Conservation (phyloP, 2,329 filamentous ascomycete species). For the Rhinocladiella mackenziei region DNA sequence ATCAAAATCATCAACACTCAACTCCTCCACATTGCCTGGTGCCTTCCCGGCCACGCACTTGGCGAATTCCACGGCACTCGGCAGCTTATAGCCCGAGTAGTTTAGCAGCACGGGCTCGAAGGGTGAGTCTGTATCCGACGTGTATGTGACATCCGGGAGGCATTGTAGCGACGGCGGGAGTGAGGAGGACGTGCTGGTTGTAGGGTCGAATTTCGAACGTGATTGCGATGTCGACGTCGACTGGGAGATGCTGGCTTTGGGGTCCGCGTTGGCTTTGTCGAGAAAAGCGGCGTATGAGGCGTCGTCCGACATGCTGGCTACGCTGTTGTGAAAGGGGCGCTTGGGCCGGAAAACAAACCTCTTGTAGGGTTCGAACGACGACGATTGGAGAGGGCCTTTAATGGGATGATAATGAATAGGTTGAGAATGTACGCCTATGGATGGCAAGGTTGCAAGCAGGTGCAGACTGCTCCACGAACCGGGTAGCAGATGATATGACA, state of each 20-base stretch:
- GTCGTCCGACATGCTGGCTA: slow-evolving; percentile 61
- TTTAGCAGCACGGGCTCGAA: slow-evolving; percentile 72
- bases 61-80: slow-evolving; percentile 61
- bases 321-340: neutral
- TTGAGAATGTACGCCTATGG: no score
- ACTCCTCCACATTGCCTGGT: slow-evolving; percentile 57
- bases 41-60: slow-evolving; percentile 56
- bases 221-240: slow-evolving; percentile 23
- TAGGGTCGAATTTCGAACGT: slow-evolving; percentile 21
- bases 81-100: slow-evolving; percentile 47
- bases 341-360: neutral
- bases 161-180: slow-evolving; percentile 45
- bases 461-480: no score
- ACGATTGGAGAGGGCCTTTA: neutral
- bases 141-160: slow-evolving; percentile 56
- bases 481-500: no score
- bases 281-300: slow-evolving; percentile 80
- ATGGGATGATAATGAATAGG: no score
- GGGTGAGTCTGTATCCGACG: slow-evolving; percentile 77
- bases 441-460: no score
- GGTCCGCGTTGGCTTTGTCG: slow-evolving; percentile 77
- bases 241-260: slow-evolving; percentile 33
- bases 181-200: slow-evolving; percentile 16
- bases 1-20: slow-evolving; percentile 71
- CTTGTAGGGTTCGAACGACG: neutral